These are phyloP conservation scores for Musa acuminata DNA, from an alignment of 176 grass and related monocot genomes.

Conservation along the genomic window DNA sequence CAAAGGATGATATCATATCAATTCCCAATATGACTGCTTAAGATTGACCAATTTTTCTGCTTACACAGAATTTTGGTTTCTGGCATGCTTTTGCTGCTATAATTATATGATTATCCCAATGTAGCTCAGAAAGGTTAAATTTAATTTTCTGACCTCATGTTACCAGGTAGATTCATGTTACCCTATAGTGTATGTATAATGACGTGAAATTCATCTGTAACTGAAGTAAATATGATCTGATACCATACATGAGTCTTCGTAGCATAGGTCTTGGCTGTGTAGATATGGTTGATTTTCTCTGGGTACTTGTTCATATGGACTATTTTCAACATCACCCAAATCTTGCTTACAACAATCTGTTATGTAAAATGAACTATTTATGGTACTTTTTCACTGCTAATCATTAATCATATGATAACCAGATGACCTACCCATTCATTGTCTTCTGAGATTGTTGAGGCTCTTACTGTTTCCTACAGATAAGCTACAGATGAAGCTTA, in stretches of 20 bases:
- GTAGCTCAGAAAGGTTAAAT: no score
- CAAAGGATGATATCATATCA: not conserved
- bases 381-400: not conserved
- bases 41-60: not conserved
- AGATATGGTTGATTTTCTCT: no score
- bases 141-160: not conserved
- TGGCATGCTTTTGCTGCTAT: not conserved
- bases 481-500: slow-evolving; percentile 79
- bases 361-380: not conserved
- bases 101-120: not conserved
- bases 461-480: slow-evolving; percentile 34
- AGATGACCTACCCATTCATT: not conserved
- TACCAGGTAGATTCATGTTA: not conserved
- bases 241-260: not conserved
- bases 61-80: not conserved
- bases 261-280: not conserved
- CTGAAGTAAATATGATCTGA: not conserved
- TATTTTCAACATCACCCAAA: not conserved
- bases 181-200: not conserved
- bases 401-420: not conserved
- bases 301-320: no score
- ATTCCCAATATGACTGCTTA: not conserved
- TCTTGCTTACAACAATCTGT: not conserved
- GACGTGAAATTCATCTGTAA: not conserved
- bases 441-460: not conserved